Evolutionary conservation across 2,329 filamentous ascomycete species (phyloP).

Genomic region (Arthrobotrys megalospora): DNA sequence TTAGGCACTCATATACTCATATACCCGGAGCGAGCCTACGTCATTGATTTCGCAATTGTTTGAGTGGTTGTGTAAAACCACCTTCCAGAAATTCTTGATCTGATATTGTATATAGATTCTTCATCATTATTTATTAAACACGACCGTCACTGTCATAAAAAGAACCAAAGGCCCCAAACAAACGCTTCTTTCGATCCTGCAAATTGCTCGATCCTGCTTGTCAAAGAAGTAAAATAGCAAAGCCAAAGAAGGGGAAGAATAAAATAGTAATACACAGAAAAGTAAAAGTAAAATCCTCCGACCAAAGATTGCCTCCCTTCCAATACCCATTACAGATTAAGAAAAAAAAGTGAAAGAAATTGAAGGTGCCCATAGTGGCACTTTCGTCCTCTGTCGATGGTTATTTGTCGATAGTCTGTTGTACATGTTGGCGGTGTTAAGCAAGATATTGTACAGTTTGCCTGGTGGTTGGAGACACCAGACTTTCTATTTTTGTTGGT

Average conservation of each 20-base stretch:
- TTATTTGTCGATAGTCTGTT: conserved; percentile 20
- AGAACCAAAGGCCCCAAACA: background rate
- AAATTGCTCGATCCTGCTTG: conserved; percentile 20
- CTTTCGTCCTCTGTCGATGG: conserved; percentile 5
- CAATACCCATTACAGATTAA: conserved; percentile 25
- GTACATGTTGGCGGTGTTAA: conserved; percentile 16
- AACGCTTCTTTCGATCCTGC: background rate
- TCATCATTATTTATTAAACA: conserved; percentile 24
- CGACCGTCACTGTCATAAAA: conserved; percentile 21
- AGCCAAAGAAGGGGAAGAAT: background rate
- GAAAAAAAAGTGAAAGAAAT: conserved; percentile 5
- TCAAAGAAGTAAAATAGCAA: conserved; percentile 5
- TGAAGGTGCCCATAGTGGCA: background rate
- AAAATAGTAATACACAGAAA: conserved; percentile 37
- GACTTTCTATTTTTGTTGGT: conserved; percentile 22
- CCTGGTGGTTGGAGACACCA: background rate
- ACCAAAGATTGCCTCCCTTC: conserved; percentile 10
- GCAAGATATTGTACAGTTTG: conserved; percentile 40
- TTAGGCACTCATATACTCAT: no score
- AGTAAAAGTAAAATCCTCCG: conserved; percentile 11
- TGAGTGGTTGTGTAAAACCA: no score
- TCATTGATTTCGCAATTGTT: no score
- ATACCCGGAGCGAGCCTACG: no score
- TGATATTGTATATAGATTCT: conserved; percentile 11
- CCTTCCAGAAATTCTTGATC: background rate